phyloP scores from a whole-genome alignment of 352 stramenopile species.

The Phytopythium boreale region DNA sequence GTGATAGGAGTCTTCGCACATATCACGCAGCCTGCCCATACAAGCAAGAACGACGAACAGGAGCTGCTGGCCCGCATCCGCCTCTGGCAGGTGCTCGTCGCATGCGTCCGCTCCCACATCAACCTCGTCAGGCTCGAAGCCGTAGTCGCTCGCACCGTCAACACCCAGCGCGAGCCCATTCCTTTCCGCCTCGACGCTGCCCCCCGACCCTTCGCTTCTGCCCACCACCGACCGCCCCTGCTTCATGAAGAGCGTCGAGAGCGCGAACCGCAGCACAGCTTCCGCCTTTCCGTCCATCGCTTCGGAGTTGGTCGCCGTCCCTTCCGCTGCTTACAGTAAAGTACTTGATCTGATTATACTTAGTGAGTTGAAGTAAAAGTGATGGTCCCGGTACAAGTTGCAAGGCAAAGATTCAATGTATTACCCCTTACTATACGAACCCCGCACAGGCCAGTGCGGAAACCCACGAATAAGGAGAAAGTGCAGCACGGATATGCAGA shows the following conservation, averaged over 20 bases:
- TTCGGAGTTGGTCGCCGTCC: slow-evolving; percentile 4
- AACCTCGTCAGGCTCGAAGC: not conserved
- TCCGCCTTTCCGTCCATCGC: slow-evolving; percentile 26
- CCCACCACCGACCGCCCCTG: not conserved
- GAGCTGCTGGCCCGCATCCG: not conserved
- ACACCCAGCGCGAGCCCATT: not conserved
- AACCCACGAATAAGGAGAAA: not conserved
- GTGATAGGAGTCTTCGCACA: not conserved
- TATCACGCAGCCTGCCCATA: not conserved
- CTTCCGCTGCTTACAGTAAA: too few species aligned
- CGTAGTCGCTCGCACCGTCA: not conserved
- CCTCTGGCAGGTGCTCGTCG: not conserved
- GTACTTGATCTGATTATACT: not conserved
- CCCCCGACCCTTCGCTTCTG: too few species aligned
- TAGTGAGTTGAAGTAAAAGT: slow-evolving; percentile 3
- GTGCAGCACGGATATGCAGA: not conserved
- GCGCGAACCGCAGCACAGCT: slow-evolving; percentile 32
- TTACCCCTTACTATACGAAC: not conserved
- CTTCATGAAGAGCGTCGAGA: slow-evolving; percentile 40
- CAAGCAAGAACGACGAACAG: not conserved
- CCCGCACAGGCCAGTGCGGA: not conserved
- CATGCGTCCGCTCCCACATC: not conserved
- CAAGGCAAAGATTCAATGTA: not conserved
- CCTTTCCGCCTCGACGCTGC: not conserved
- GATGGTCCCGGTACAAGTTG: not conserved